A percentile compares a stretch with the other conserved stretches of the same genome.
Conservation (phyloP, 1,284 basidiomycete genomes). For the Phlebopus sp. region DNA sequence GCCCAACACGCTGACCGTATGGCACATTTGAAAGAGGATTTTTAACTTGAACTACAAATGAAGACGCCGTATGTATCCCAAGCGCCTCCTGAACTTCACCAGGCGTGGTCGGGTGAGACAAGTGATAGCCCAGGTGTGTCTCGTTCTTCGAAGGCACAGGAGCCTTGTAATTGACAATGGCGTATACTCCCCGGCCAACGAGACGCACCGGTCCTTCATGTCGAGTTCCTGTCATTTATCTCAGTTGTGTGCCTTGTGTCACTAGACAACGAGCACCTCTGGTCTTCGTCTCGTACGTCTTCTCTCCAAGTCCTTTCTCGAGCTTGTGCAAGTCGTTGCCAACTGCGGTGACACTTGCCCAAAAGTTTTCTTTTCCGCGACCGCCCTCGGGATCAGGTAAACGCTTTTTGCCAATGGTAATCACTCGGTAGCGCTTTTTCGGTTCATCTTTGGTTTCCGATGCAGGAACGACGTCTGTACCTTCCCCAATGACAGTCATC, state of each 20-base stretch:
- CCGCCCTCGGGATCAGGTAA: constrained; percentile 50
- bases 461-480: constrained; percentile 49
- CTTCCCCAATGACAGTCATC: constrained; percentile 41
- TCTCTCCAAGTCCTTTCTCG: constrained; percentile 50
- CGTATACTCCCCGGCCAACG: constrained; percentile 61
- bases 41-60: constrained; percentile 56
- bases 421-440: constrained; percentile 50
- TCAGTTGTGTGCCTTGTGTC: neutral
- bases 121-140: constrained; percentile 57
- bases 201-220: constrained; percentile 56
- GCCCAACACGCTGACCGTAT: constrained; percentile 32
- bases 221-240: constrained; percentile 40
- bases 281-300: constrained; percentile 65
- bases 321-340: constrained; percentile 51
- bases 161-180: constrained; percentile 53
- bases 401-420: constrained; percentile 62
- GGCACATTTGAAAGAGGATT: constrained; percentile 48
- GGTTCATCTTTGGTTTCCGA: constrained; percentile 34
- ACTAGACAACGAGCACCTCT: constrained; percentile 35
- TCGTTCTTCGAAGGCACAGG: constrained; percentile 42
- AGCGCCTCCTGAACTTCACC: constrained; percentile 53
- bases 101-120: constrained; percentile 51
- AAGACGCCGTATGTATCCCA: constrained; percentile 48
- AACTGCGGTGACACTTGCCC: constrained; percentile 51
- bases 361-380: constrained; percentile 46